Percentiles rank a stretch among this genome's conserved stretches.
Evolutionary conservation across 495 filamentous ascomycete genomes (phyloP).

Genomic region (Podospora sp.): DNA sequence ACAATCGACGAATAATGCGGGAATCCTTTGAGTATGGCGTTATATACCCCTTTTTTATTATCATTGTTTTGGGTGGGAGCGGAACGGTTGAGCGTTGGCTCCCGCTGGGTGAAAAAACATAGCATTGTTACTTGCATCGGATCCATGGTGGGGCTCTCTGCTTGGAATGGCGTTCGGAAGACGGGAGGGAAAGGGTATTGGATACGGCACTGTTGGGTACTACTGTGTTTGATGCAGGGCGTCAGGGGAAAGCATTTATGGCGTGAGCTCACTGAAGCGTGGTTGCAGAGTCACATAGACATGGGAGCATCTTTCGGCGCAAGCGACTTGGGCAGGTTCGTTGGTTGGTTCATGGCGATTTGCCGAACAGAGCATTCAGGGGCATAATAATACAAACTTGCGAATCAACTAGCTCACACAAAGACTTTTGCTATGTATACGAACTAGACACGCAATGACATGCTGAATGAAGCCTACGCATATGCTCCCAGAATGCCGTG

Average conservation of each 20-base stretch:
- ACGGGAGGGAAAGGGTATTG: background rate
- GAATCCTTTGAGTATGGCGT: constrained; percentile 1
- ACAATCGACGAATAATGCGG: background rate
- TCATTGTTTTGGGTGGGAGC: no score
- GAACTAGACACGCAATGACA: background rate
- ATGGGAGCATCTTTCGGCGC: background rate
- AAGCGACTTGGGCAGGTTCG: background rate
- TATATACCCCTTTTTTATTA: constrained; percentile 19
- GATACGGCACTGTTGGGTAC: background rate
- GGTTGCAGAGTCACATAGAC: background rate
- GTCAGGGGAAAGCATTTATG: no score
- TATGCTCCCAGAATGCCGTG: background rate
- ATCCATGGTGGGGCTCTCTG: no score
- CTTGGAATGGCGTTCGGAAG: background rate
- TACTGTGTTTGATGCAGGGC: no score
- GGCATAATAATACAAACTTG: background rate
- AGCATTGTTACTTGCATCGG: background rate
- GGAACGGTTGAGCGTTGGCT: constrained; percentile 23
- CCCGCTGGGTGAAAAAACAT: constrained; percentile 9
- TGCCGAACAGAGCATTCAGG: background rate
- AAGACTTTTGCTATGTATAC: background rate
- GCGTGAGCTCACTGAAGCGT: background rate
- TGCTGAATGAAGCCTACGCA: background rate
- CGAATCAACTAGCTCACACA: background rate
- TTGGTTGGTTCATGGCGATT: background rate